These are phyloP conservation scores for Thielaviopsis euricoi DNA, from an alignment of 2,329 filamentous ascomycete species.

Conservation along the genomic window DNA sequence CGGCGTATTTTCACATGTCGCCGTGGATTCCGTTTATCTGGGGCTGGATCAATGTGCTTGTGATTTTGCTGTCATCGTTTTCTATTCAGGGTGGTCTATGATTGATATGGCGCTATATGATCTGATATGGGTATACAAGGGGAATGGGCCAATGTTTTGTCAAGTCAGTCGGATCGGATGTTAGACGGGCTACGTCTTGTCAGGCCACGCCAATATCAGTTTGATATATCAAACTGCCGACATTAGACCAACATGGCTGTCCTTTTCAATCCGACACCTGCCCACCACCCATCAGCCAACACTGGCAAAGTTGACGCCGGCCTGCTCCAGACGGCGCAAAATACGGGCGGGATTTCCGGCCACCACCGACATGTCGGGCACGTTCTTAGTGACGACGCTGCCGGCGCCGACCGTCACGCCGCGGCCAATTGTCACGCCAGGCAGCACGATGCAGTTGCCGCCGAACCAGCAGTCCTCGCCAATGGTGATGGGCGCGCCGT, in stretches of 20 bases:
- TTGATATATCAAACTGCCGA: no score
- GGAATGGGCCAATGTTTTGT: no score
- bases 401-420: conserved; percentile 64
- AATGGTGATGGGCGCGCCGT: conserved; percentile 55
- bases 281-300: no score
- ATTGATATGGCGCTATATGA: no score
- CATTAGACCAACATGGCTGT: no score
- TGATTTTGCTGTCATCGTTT: conserved; percentile 75
- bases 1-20: conserved; percentile 77
- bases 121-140: no score
- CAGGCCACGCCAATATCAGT: no score
- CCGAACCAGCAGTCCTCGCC: conserved; percentile 73
- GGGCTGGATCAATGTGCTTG: conserved; percentile 68
- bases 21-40: conserved; percentile 88
- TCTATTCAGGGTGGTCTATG: conserved; percentile 80
- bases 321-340: conserved; percentile 19
- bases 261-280: no score
- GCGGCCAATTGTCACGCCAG: conserved; percentile 62
- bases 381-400: conserved; percentile 66
- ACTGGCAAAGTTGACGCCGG: no score
- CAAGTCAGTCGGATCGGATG: no score
- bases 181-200: no score
- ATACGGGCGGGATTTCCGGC: conserved; percentile 52
- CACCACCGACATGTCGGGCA: conserved; percentile 45
- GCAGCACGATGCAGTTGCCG: conserved; percentile 52